Conservation (phyloP, 768 basidiomycete genomes). For the Trichaptum fuscoviolaceum region DNA sequence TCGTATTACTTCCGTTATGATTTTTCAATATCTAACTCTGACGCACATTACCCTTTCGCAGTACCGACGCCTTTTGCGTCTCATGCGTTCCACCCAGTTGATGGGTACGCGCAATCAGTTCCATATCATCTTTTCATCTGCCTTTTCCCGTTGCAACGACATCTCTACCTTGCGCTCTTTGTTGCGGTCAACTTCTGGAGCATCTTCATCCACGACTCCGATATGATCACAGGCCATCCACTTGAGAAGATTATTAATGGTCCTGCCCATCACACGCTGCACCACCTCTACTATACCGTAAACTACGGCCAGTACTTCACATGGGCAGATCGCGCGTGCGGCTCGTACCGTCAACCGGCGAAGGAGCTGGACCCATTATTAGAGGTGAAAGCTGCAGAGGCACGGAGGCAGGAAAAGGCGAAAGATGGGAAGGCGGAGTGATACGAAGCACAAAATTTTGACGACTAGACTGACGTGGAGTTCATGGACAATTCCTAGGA, state of each 20-base stretch:
- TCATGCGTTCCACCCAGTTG: constrained; percentile 95
- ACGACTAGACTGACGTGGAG: not conserved
- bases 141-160: constrained; percentile 86
- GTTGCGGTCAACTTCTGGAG: constrained; percentile 92
- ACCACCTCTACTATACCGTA: constrained; percentile 94
- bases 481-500: not conserved
- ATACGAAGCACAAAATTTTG: not conserved
- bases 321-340: constrained; percentile 80
- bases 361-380: constrained; percentile 80
- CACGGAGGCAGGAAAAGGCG: not conserved
- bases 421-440: not conserved
- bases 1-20: constrained; percentile 28
- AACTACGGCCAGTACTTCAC: constrained; percentile 99
- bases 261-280: constrained; percentile 96
- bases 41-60: constrained; percentile 26
- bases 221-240: constrained; percentile 92
- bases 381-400: constrained; percentile 43
- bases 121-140: constrained; percentile 93
- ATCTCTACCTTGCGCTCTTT: constrained; percentile 79
- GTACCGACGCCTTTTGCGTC: constrained; percentile 98
- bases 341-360: constrained; percentile 87
- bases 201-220: constrained; percentile 96
- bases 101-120: constrained; percentile 90
- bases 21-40: not conserved
- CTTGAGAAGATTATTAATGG: constrained; percentile 92